Percentiles rank a stretch among this genome's conserved stretches.
Evolutionary conservation across 208 protist genomes (phyloP).

Genomic region (Wallacemonas sp.): DNA sequence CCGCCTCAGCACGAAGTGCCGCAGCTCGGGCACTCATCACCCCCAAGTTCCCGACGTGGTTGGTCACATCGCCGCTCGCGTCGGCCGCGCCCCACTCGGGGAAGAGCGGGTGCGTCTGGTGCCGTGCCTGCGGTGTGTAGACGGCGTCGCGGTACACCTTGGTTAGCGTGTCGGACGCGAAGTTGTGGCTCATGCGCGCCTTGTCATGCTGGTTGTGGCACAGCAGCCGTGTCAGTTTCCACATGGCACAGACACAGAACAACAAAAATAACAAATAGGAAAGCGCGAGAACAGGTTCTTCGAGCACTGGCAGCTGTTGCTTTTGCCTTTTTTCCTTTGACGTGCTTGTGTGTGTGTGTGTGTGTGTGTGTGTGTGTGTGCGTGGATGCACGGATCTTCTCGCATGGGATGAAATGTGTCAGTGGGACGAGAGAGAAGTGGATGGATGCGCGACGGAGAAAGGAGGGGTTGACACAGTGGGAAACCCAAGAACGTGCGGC

Average conservation of each 20-base stretch:
- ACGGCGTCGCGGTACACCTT: constrained; percentile 75
- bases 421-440: too few species aligned
- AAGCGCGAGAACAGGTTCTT: too few species aligned
- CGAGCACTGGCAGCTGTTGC: too few species aligned
- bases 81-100: constrained; percentile 22
- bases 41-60: constrained; percentile 56
- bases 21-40: constrained; percentile 47
- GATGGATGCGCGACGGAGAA: too few species aligned
- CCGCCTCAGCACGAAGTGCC: constrained; percentile 6
- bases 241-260: constrained; percentile 22
- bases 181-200: constrained; percentile 48
- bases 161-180: constrained; percentile 74
- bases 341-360: too few species aligned
- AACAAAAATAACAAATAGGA: constrained; percentile 2
- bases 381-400: too few species aligned
- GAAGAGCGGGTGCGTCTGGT: constrained; percentile 42
- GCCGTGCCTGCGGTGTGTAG: constrained; percentile 35
- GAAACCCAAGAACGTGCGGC: too few species aligned
- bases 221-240: constrained; percentile 16
- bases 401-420: too few species aligned
- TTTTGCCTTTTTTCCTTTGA: too few species aligned
- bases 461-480: too few species aligned
- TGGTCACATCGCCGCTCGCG: constrained; percentile 35
- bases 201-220: constrained; percentile 52
- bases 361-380: too few species aligned